Base-by-base conservation (phyloP, 495 filamentous ascomycete genomes). In the Articulospora tetracladia region DNA sequence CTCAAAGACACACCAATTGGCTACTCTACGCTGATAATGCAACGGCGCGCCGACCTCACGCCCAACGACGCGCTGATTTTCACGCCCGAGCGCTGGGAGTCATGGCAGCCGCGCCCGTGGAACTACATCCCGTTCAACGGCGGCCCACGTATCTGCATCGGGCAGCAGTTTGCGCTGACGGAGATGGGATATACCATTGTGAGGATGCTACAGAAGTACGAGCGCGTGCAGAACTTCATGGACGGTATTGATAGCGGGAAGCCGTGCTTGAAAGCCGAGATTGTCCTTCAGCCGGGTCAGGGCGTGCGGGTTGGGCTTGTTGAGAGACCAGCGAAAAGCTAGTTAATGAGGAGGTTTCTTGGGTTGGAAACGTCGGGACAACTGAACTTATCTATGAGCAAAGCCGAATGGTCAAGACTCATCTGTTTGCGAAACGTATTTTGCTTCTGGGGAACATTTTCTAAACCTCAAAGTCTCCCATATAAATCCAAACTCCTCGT, bases 91-190 rank as follows among this genome's bases (percentile, higher is more conserved):
- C 65, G 72, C 20, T 96, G 89, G 77, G 76, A 79, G 10, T 89
- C 91, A 0, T 97, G 92, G 92, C 83, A 81, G 22, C 63, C 66
- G 10, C 63, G 63, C 34, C 63, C 63, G 1, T 68, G 66, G 66
- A 72, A 74, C 34, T 85, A 82, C 64, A 66, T 85, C 17, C 83
- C 84, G 0, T 86, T 86, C 64, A 82, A 80, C 60, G 82, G 83
- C n/a, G 83, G 84, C 0, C 80, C 81, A 26, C 78, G 93, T 36
- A 93, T 96, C 58, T 97, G 93, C 72, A 83, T 97, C 66, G 93
- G 93, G 11, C 92, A 89, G 83, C 77, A 84, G 80, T 88, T 77
- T 59, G 91, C 91, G n/a, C 79, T 95, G 23, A 91, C 90, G 0
- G 90, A 93, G 77, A 90, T 90, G 53, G 83, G 79, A 15, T 94